Base-by-base conservation (phyloP, 2,329 filamentous ascomycete genomes). In the Talaromyces sp. region DNA sequence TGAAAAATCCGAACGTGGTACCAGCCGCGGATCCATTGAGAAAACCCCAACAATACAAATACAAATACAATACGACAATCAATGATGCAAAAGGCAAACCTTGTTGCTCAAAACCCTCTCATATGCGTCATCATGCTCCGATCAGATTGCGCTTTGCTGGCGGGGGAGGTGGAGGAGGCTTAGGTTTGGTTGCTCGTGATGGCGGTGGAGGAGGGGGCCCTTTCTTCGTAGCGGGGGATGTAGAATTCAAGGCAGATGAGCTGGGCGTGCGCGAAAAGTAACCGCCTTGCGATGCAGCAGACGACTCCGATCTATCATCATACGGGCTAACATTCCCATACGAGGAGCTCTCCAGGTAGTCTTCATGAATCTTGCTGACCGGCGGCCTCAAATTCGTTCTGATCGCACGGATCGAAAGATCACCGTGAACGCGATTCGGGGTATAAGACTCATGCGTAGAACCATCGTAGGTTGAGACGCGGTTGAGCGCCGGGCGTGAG, bases 151-250 rank as follows among this genome's bases (percentile, higher is more conserved):
- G 75, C 77, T 87, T 87, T 74, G 84, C 80, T 21, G 85, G 85
- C 10, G 83, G 83, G 21, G 84, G 85, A 17, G 57, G 57, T 3
- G 57, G 57, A 37, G 83, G 83, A 60, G 85, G 84, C 21, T 82
- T 81, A 11, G 84, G 84, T 71, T 88, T 88, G 78, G 87, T 88
- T 36, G 81, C 74, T 66, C 84, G 75, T 21, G 80, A 81, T 8
- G 83, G 81, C 25, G 83, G 83, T 22, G 85, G 85, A 28, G 85
- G 85, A 19, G 85, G 85, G 45, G 78, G 80, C 70, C 83, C 84
- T 69, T 81, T 81, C 48, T 71, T 67, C 25, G 68, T 61, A 13
- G 61, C 62, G 31, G 55, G 31, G 11, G 48, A 17, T 33, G 31
- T 53, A 19, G 63, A 63, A 64, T 69, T 68, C 64, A 75, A 57